A percentile compares a stretch with the other conserved stretches of the same genome.
phyloP scores from a whole-genome alignment of 2,329 filamentous ascomycete genomes.

The Incumbomyces delicatus region DNA sequence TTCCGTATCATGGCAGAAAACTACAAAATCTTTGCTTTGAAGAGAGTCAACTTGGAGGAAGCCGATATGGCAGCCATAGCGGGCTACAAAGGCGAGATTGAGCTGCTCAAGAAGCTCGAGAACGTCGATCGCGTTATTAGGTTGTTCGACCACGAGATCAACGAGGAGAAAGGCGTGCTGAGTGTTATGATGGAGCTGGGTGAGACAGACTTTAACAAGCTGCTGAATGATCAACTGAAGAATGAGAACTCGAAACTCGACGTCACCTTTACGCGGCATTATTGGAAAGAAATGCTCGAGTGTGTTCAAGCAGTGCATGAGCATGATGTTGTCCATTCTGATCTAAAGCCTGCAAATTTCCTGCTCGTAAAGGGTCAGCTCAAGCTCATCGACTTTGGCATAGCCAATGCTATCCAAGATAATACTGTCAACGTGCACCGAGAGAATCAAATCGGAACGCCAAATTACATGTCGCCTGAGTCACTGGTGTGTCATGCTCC shows the following conservation, averaged over 20 bases:
- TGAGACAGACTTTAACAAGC: slow-evolving; percentile 81
- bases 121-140: slow-evolving; percentile 85
- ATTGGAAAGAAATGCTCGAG: slow-evolving; percentile 99
- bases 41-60: slow-evolving; percentile 82
- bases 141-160: slow-evolving; percentile 86
- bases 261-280: slow-evolving; percentile 84
- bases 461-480: slow-evolving; percentile 98
- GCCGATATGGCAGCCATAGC: slow-evolving; percentile 74
- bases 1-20: slow-evolving; percentile 97
- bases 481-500: slow-evolving; percentile 81
- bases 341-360: slow-evolving; percentile 95
- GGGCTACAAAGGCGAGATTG: slow-evolving; percentile 92
- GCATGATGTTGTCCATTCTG: slow-evolving; percentile 88
- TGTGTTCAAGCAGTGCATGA: slow-evolving; percentile 84
- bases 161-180: slow-evolving; percentile 79
- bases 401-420: slow-evolving; percentile 94
- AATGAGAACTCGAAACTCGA: slow-evolving; percentile 69
- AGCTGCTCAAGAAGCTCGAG: slow-evolving; percentile 70
- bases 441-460: slow-evolving; percentile 88
- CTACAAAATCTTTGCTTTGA: slow-evolving; percentile 87
- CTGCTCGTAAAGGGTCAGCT: slow-evolving; percentile 80
- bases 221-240: slow-evolving; percentile 65
- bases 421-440: slow-evolving; percentile 96
- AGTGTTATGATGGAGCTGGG: slow-evolving; percentile 95
- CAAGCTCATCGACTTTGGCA: slow-evolving; percentile 97